Conservation (phyloP, 2,329 filamentous ascomycete genomes). For the Cladosporium sp. region DNA sequence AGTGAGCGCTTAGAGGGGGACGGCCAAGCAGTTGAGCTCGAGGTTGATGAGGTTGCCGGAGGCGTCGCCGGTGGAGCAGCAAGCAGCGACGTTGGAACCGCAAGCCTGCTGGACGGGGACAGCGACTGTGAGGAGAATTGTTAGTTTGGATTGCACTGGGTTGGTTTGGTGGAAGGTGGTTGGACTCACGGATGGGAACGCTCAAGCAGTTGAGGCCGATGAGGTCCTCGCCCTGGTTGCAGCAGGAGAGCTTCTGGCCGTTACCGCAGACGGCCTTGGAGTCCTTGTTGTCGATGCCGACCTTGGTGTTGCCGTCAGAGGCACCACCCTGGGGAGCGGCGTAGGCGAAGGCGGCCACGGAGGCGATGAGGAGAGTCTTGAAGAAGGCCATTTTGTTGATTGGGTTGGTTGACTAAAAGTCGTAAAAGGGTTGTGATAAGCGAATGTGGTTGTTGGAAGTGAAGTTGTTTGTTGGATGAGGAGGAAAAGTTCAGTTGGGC, state of each 20-base stretch:
- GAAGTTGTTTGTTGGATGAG: slow-evolving; percentile 15
- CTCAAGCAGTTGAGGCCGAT: slow-evolving; percentile 18
- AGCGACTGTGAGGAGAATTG: slow-evolving; percentile 2
- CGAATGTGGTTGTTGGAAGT: slow-evolving; percentile 17
- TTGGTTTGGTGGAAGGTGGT: neutral
- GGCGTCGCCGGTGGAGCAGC: slow-evolving; percentile 15
- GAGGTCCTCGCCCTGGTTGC: slow-evolving; percentile 18
- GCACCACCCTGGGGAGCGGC: slow-evolving; percentile 18
- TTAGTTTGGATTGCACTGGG: neutral
- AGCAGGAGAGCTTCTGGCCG: slow-evolving; percentile 20
- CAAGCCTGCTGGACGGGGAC: slow-evolving; percentile 17
- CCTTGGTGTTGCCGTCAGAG: slow-evolving; percentile 8
- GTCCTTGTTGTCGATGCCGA: slow-evolving; percentile 4
- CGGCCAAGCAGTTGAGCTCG: slow-evolving; percentile 18
- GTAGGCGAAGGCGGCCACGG: slow-evolving; percentile 17
- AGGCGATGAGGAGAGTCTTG: slow-evolving; percentile 19
- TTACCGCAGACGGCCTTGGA: slow-evolving; percentile 9
- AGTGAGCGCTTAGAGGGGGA: slow-evolving; percentile 17
- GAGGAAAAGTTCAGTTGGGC: neutral
- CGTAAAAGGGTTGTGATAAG: slow-evolving; percentile 15
- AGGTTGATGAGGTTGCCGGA: slow-evolving; percentile 19
- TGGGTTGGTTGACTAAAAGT: slow-evolving; percentile 15
- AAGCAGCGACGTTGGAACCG: slow-evolving; percentile 18
- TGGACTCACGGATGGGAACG: slow-evolving; percentile 14
- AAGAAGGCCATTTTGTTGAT: slow-evolving; percentile 19